Percentiles rank a stretch among this genome's conserved stretches.
Conservation (phyloP, 2,329 filamentous ascomycete genomes). For the Kalmusia sp. region DNA sequence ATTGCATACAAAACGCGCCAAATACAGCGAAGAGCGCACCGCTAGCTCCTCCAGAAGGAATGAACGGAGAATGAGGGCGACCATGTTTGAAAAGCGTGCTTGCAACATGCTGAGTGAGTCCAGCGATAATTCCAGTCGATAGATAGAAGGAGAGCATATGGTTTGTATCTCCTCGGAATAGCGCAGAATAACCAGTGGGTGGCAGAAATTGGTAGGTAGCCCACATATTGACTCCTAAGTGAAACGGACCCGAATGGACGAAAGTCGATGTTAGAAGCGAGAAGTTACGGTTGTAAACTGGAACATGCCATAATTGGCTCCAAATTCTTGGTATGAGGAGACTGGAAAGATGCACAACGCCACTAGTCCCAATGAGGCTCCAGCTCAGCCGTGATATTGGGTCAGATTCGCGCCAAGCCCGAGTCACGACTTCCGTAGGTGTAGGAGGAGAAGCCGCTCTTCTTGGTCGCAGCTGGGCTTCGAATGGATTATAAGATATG, state of each 20-base stretch:
- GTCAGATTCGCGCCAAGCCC: slow-evolving; percentile 31
- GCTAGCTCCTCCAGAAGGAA: slow-evolving; percentile 41
- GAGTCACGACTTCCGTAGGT: slow-evolving; percentile 34
- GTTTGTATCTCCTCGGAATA: slow-evolving; percentile 40
- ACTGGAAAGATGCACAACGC: slow-evolving; percentile 33
- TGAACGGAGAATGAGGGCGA: slow-evolving; percentile 23
- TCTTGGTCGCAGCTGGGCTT: not conserved
- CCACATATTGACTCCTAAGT: slow-evolving; percentile 38
- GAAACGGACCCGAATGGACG: slow-evolving; percentile 30
- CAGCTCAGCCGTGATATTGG: slow-evolving; percentile 35
- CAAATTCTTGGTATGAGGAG: slow-evolving; percentile 31
- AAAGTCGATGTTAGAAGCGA: slow-evolving; percentile 40
- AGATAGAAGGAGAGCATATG: slow-evolving; percentile 40
- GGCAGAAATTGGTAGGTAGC: slow-evolving; percentile 40
- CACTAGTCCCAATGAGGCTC: slow-evolving; percentile 38
- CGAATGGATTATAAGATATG: slow-evolving; percentile 7
- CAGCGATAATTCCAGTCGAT: slow-evolving; percentile 35
- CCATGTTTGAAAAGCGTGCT: slow-evolving; percentile 30
- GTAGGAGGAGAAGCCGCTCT: slow-evolving; percentile 24
- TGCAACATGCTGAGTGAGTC: slow-evolving; percentile 38
- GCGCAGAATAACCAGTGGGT: slow-evolving; percentile 32
- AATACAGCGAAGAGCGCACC: slow-evolving; percentile 42
- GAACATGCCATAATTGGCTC: slow-evolving; percentile 38
- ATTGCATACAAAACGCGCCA: slow-evolving; percentile 40
- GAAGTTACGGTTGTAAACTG: slow-evolving; percentile 36